Conservation (phyloP, 2,329 filamentous ascomycete species). For the Fusarium burgessii region DNA sequence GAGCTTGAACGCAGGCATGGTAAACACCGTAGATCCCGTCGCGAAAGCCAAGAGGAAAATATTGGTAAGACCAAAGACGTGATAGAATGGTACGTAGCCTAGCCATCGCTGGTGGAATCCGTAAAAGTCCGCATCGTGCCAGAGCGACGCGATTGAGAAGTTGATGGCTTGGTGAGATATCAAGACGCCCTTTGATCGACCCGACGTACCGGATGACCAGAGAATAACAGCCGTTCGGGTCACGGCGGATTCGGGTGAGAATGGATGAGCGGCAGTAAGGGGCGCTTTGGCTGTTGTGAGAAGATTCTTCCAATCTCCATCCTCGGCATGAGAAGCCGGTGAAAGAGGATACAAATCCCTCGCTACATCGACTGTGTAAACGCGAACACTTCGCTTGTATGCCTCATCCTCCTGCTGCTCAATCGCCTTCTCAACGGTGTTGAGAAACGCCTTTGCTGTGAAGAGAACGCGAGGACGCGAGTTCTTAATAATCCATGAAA, state of each 20-base stretch:
- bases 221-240: constrained; percentile 69
- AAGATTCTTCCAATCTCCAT: constrained; percentile 70
- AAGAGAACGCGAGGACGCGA: constrained; percentile 54
- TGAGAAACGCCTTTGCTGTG: constrained; percentile 49
- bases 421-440: constrained; percentile 52
- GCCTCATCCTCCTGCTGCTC: constrained; percentile 49
- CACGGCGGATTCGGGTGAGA: constrained; percentile 46
- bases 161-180: constrained; percentile 76
- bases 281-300: constrained; percentile 61
- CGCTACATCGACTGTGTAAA: constrained; percentile 65
- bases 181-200: constrained; percentile 79
- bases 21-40: constrained; percentile 69
- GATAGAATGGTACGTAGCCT: constrained; percentile 78
- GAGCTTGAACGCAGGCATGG: constrained; percentile 79
- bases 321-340: constrained; percentile 29
- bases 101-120: constrained; percentile 58
- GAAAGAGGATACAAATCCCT: constrained; percentile 51
- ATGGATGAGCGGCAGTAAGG: constrained; percentile 58
- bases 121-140: constrained; percentile 62
- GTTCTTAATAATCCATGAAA: constrained; percentile 57
- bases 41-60: constrained; percentile 68
- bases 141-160: constrained; percentile 65
- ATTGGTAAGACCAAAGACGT: constrained; percentile 70
- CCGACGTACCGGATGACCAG: constrained; percentile 73
- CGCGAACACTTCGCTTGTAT: constrained; percentile 61